Evolutionary conservation across 441 rosid genomes (phyloP), one percentile per base, ranked within the genome.

Genomic region (Melianthus villosus): DNA sequence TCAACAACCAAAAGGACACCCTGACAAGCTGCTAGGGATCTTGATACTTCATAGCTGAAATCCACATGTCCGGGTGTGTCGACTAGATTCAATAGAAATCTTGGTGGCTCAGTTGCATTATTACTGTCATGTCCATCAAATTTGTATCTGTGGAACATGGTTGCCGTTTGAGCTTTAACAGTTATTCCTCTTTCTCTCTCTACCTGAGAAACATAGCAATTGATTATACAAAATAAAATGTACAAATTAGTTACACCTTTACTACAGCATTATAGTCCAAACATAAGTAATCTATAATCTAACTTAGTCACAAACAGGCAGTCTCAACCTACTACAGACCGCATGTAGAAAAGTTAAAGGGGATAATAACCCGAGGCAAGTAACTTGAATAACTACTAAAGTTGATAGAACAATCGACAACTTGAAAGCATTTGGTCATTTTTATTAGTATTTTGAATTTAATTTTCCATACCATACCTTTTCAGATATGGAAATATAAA

Each of bases 41-140:
- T 78, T 7, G 95, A 89, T 10, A 89, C 97, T 60, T 83, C 97
- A 46, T 89, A 89, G 61, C 93, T 83, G 57, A 81, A 87, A 56
- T 89, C 97, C 5, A 89, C 97, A 64, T 89, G 97, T 44, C 94
- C 97, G 6, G 97, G 97, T 0, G 97, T 89, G 59, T 89, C 94
- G 11, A 89, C 73, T 22, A 89, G 69, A 50, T 89, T 89, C 10
- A 89, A 59, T 22, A 89, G 69, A 68, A 44, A 78, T 7, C 57
- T 36, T 2, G 67, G 58, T 0, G 65, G 49, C 45, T 72, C 74
- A 26, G 49, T 22, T 22, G 32, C 48, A 46, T 53, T 50, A 12
- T 6, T 29, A 35, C 10, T 25, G 30, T 39, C 46, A 16, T 46
- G 20, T 48, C 58, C 54, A 6, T 19, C 50, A n/a, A n/a, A n/a